Evolutionary conservation across 805 yeast species (phyloP), one percentile per base, ranked within the genome.

Genomic region (Suhomyces pyralidae): DNA sequence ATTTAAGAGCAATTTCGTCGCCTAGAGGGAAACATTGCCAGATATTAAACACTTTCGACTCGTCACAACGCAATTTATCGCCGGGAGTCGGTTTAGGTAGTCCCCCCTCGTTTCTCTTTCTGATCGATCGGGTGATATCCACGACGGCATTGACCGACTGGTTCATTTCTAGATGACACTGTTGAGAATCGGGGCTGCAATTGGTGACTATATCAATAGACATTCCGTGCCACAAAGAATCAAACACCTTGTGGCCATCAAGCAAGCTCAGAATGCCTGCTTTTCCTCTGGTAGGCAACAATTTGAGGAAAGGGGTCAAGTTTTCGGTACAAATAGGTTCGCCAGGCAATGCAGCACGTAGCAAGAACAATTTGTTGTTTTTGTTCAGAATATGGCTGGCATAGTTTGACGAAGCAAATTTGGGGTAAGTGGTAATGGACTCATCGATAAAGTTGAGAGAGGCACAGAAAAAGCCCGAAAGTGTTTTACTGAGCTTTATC

Each of bases 301-400:
- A 74, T 65, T 91, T 92, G 56, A 94, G 68, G 60, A 93, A 90
- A 0, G 99, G 98, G 0, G 99, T 93, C 64, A 94, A 77, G 70
- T 94, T 94, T 67, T 94, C 99, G 0, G 99, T 94, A 69, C 99
- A 94, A 15, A 94, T 85, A 0, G 97, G 97, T 65, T 94, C 99
- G 55, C 93, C 82, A 0, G 99, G 97, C 48, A 94, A 79, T 0
- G 97, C 88, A 6, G 97, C 96, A 55, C 96, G 78, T 56, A 92
- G 65, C 19, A 86, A 69, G 61, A 76, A 88, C 24, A 84, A 63
- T 4, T 75, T 64, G 51, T 81, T 79, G 8, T 51, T 52, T 5
- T 52, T 36, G 25, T 63, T 56, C 2, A 77, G 64, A 2, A 61
- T 59, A 20, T 58, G 55, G 57, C 62, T 61, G 15, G 44, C 51